phyloP scores from a whole-genome alignment of 2,329 filamentous ascomycete genomes.

The Exophiala sp. region DNA sequence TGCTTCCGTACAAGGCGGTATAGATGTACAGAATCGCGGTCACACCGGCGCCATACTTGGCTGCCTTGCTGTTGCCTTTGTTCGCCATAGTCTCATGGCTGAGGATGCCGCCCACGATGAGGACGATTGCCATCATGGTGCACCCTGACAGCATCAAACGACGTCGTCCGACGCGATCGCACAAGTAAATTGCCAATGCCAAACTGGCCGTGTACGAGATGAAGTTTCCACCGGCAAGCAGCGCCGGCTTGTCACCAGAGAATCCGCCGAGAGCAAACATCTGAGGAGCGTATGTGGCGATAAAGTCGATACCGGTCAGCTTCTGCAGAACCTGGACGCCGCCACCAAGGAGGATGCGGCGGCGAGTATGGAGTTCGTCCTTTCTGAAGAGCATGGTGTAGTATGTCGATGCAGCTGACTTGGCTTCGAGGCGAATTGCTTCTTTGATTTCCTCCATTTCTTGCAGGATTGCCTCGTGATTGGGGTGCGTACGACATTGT shows the following conservation, averaged over 20 bases:
- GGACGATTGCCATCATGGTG: constrained; percentile 37
- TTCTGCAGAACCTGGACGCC: constrained; percentile 30
- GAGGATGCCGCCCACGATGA: constrained; percentile 38
- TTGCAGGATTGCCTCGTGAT: constrained; percentile 20
- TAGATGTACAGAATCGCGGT: constrained; percentile 29
- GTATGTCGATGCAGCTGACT: constrained; percentile 25
- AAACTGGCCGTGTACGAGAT: constrained; percentile 28
- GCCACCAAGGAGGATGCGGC: constrained; percentile 25
- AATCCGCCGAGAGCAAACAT: constrained; percentile 22
- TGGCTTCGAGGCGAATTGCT: constrained; percentile 29
- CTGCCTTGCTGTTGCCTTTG: constrained; percentile 15
- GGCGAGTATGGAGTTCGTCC: constrained; percentile 28
- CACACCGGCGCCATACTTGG: constrained; percentile 26
- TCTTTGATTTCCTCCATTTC: constrained; percentile 29
- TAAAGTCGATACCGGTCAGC: constrained; percentile 28
- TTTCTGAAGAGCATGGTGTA: constrained; percentile 28
- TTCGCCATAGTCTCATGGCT: constrained; percentile 16
- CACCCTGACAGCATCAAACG: constrained; percentile 43
- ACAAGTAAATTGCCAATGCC: constrained; percentile 37
- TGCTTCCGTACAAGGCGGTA: constrained; percentile 29
- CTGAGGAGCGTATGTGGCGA: constrained; percentile 27
- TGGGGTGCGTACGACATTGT: constrained; percentile 13
- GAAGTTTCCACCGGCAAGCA: constrained; percentile 29
- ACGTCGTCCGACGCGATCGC: constrained; percentile 38
- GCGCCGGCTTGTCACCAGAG: constrained; percentile 11